Conservation (phyloP, 805 yeast genomes). For the Candida sonorensis region DNA sequence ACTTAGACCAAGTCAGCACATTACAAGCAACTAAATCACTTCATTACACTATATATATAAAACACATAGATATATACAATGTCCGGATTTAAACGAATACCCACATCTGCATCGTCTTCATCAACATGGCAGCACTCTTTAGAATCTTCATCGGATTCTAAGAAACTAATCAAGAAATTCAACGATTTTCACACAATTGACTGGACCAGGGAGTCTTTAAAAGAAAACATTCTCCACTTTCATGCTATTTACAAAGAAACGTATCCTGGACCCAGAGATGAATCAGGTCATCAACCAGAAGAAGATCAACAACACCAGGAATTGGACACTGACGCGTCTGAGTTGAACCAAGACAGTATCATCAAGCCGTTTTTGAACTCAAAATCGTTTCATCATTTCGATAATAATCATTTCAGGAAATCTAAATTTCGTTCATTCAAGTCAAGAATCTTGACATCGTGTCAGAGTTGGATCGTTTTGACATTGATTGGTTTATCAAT, state of each 20-base stretch:
- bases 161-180: constrained; percentile 37
- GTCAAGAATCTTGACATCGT: constrained; percentile 27
- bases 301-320: constrained; percentile 3
- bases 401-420: no score
- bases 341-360: no score
- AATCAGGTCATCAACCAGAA: no score
- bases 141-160: constrained; percentile 8
- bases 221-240: constrained; percentile 33
- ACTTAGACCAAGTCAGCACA: no score
- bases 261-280: constrained; percentile 1
- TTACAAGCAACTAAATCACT: no score
- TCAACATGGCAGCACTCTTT: constrained; percentile 20
- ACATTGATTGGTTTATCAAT: constrained; percentile 69
- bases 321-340: constrained; percentile 3
- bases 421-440: constrained; percentile 9
- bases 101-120: constrained; percentile 7
- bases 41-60: no score
- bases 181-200: constrained; percentile 62
- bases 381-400: no score
- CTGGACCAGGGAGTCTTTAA: constrained; percentile 57
- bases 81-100: no score
- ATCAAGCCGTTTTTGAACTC: no score
- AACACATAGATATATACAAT: no score
- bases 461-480: constrained; percentile 66
- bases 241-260: constrained; percentile 11